Evolutionary conservation across 345 rosid genomes (phyloP).

Genomic region (Cardamine resedifolia): DNA sequence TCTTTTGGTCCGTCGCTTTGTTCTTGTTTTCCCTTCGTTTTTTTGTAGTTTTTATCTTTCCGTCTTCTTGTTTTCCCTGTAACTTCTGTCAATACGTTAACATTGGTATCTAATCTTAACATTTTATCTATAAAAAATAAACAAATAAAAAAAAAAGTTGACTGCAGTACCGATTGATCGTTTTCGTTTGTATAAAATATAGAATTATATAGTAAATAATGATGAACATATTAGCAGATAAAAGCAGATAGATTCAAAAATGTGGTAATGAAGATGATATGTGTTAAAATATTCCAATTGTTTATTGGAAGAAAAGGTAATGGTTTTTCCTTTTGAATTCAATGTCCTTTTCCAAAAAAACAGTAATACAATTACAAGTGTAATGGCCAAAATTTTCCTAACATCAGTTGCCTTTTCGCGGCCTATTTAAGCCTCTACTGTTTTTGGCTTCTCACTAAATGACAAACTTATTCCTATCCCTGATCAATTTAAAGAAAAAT

Average conservation of each 20-base stretch:
- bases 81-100: too few species aligned
- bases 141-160: not conserved
- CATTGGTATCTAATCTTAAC: too few species aligned
- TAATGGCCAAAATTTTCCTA: constrained; percentile 13
- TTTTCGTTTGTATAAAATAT: not conserved
- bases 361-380: constrained; percentile 15
- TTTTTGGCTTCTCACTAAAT: constrained; percentile 29
- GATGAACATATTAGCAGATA: not conserved
- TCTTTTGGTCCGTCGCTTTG: too few species aligned
- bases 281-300: not conserved
- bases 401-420: constrained; percentile 33
- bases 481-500: constrained; percentile 18
- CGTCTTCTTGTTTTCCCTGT: too few species aligned
- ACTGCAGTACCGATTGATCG: not conserved
- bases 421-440: constrained; percentile 24
- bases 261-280: not conserved
- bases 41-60: too few species aligned
- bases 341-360: not conserved
- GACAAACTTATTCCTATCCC: constrained; percentile 23
- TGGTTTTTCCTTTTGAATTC: not conserved
- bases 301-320: constrained; percentile 5
- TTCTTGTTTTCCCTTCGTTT: too few species aligned
- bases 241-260: not conserved
- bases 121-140: too few species aligned
- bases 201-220: not conserved